Evolutionary conservation across 1,139 yeast genomes (phyloP), one percentile per base, ranked within the genome.

Genomic region (Arxiozyma slooffiae): DNA sequence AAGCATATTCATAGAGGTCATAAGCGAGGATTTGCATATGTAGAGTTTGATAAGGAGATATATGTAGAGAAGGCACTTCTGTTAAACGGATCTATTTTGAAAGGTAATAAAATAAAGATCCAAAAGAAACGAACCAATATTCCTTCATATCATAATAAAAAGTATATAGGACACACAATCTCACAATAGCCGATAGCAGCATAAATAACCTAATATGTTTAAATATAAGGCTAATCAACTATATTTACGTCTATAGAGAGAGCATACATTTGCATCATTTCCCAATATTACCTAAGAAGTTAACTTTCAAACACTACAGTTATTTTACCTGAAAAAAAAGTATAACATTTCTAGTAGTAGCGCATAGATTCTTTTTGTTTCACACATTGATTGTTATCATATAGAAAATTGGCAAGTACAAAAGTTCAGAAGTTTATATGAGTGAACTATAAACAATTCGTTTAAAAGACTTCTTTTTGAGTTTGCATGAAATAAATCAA

Each of bases 51-150:
- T n/a, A 72, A 68, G 21, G 59, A 62, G 2, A 77, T 70, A 3
- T 70, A 73, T 0, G 81, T 79, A 17, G 68, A 70, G 42, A 70
- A 70, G 52, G 88, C 88, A 0, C 72, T 82, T 36, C 73, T 70
- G 7, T 65, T 77, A 51, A 77, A 80, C 55, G 82, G 79, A 4
- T 63, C 78, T 0, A 63, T 66, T 2, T 75, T 83, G 55, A 72
- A 77, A 52, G 84, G 78, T n/a, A 71, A 83, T 47, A 74, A 70
- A 47, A 71, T 83, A 50, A 75, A 74, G 52, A 87, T 83, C 20
- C 71, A 73, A 48, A 77, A 76, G n/a, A 83, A 83, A 63, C 74
- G 89, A 63, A 81, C 88, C 1, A 83, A 83, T 57, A 66, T 82
- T 23, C 88, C 86, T 1, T 85, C 85, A 0, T 69, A 53, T 26